Evolutionary conservation across 176 grass and related monocot species (phyloP), one percentile per base, ranked within the genome.

Genomic region (Zizania latifolia): DNA sequence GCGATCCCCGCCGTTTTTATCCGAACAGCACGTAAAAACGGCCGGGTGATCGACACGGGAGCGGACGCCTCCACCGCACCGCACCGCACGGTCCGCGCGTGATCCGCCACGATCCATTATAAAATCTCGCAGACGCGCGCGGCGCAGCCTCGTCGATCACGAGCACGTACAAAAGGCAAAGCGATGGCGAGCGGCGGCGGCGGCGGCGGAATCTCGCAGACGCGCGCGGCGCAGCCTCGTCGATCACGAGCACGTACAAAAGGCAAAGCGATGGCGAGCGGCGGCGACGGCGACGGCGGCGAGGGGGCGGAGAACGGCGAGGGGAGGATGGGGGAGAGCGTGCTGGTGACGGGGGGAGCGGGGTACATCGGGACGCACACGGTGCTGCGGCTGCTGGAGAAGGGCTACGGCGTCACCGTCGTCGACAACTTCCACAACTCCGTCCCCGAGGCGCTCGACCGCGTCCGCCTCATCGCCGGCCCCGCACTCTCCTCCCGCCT

Each of bases 341-440:
- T 94, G 68, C 61, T 98, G 74, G 94, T 98, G 70, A 94, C 94
- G 8, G 94, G 94, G 14, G 94, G 94, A 56, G 94, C 89, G 4
- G 91, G 94, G 6, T 98, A 89, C 70, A 98, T 98, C 81, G 91
- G 94, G 56, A 98, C 91, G 63, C 94, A 94, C 88, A 98, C 94
- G 28, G 91, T 82, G 86, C 84, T 98, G 43, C 94, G 83, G 72
- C 84, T 98, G 7, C 88, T 98, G 59, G 74, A 60, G 61, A 89
- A 79, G 30, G 94, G 94, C 0, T 89, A 72, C 91, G 74, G 31
- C 62, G 91, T 98, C 75, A 85, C 84, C 40, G 74, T 81, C 78
- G 86, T 98, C 56, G 94, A 98, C 81, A 98, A 92, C 91, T 85
- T 98, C 75, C 74, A 92, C 84, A 98, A 98, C 91, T 93, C 94